A percentile compares a stretch with the other conserved stretches of the same genome.
Evolutionary conservation across 345 rosid genomes (phyloP).

Genomic region (Raphanus raphanistrum): DNA sequence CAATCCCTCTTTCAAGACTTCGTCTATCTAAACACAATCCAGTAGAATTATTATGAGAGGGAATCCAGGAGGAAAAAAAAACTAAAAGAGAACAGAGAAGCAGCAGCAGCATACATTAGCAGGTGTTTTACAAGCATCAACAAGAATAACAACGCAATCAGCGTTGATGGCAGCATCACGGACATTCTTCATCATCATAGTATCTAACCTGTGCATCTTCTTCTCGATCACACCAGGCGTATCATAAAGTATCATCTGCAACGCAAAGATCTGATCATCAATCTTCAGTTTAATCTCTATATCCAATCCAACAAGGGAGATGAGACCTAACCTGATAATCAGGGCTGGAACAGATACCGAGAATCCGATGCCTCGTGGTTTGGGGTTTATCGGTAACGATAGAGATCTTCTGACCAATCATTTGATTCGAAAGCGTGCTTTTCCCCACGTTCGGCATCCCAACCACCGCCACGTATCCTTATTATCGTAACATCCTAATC

Average conservation of each 20-base stretch:
- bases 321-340: conserved; percentile 70
- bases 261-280: too few relatives aligned
- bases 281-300: too few relatives aligned
- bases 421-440: conserved; percentile 91
- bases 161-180: conserved; percentile 85
- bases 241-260: conserved; percentile 82
- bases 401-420: conserved; percentile 94
- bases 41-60: background rate
- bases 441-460: conserved; percentile 97
- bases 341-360: conserved; percentile 85
- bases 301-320: background rate
- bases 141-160: conserved; percentile 78
- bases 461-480: conserved; percentile 88
- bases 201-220: conserved; percentile 93
- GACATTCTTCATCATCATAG: conserved; percentile 99
- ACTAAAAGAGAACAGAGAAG: background rate
- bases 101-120: conserved; percentile 55
- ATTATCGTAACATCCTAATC: background rate
- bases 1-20: conserved; percentile 76
- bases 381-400: conserved; percentile 96
- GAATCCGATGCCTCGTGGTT: conserved; percentile 93
- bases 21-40: conserved; percentile 61
- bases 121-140: conserved; percentile 82
- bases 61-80: conserved; percentile 3
- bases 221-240: conserved; percentile 95